These are phyloP conservation scores for Malus fusca DNA, from an alignment of 306 rosid species.

Conservation along the genomic window DNA sequence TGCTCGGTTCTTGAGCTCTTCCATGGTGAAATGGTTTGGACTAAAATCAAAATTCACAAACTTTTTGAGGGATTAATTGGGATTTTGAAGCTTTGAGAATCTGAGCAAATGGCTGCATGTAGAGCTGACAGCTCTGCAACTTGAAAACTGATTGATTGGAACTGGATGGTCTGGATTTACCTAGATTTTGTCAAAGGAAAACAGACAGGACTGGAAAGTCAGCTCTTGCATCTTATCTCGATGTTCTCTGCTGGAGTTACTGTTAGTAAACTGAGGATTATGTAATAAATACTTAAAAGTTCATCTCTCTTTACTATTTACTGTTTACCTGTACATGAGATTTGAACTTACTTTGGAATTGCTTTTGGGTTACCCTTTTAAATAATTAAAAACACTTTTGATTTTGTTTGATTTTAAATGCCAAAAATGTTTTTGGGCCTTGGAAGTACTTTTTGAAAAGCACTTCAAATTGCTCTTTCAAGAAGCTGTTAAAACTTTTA, in stretches of 20 bases:
- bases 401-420: too few species aligned
- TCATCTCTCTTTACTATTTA: too few species aligned
- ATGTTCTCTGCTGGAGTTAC: background rate
- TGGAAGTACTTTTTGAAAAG: too few species aligned
- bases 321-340: too few species aligned
- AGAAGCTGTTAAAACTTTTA: too few species aligned
- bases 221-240: background rate
- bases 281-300: too few species aligned
- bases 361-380: too few species aligned
- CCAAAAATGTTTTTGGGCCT: too few species aligned
- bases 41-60: background rate
- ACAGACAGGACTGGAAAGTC: background rate
- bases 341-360: too few species aligned
- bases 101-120: background rate
- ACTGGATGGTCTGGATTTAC: background rate
- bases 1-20: constrained; percentile 24
- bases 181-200: background rate
- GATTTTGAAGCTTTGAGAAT: background rate
- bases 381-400: too few species aligned
- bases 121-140: background rate
- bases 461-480: too few species aligned
- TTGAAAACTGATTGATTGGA: background rate
- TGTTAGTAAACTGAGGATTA: too few species aligned
- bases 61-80: background rate
- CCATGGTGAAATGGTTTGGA: constrained; percentile 24